Evolutionary conservation across 78 protist genomes (phyloP).

Genomic region (Polysphondylium violaceum): DNA sequence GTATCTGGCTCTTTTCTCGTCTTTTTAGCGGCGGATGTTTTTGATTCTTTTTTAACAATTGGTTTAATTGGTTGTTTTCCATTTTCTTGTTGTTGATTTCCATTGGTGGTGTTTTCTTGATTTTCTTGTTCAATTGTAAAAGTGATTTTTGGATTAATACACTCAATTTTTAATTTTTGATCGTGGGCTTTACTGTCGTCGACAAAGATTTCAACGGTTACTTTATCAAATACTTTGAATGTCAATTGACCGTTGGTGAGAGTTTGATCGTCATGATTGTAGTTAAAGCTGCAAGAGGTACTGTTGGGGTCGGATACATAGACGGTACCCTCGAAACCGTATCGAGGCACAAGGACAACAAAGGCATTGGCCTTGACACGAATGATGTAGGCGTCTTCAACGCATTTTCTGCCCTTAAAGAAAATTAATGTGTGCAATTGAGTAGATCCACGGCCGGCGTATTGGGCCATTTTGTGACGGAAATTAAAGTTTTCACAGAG

Average conservation of each 20-base stretch:
- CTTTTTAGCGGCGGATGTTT: too few relatives aligned
- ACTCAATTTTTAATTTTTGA: slow-evolving; percentile 58
- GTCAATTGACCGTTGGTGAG: slow-evolving; percentile 40
- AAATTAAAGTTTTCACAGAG: slow-evolving; percentile 60
- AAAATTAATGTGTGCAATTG: slow-evolving; percentile 88
- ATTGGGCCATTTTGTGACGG: slow-evolving; percentile 90
- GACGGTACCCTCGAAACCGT: slow-evolving; percentile 79
- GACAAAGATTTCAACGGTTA: slow-evolving; percentile 60
- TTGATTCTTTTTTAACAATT: too few relatives aligned
- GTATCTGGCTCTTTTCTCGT: too few relatives aligned
- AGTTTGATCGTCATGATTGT: slow-evolving; percentile 53
- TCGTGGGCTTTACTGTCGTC: slow-evolving; percentile 74
- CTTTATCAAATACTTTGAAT: slow-evolving; percentile 61
- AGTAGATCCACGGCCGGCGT: slow-evolving; percentile 89
- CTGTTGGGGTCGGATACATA: slow-evolving; percentile 43
- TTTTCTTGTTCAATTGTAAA: neutral
- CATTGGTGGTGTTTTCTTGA: too few relatives aligned
- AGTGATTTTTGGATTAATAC: slow-evolving; percentile 58
- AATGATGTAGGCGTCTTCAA: slow-evolving; percentile 87
- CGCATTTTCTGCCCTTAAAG: slow-evolving; percentile 76
- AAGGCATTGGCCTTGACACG: slow-evolving; percentile 87
- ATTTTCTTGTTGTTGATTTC: too few relatives aligned
- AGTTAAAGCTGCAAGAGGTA: neutral
- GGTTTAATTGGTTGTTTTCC: too few relatives aligned
- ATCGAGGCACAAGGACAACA: slow-evolving; percentile 85